phyloP scores from a whole-genome alignment of 805 yeast species.

The Kodamaea kaohsiungensis region DNA sequence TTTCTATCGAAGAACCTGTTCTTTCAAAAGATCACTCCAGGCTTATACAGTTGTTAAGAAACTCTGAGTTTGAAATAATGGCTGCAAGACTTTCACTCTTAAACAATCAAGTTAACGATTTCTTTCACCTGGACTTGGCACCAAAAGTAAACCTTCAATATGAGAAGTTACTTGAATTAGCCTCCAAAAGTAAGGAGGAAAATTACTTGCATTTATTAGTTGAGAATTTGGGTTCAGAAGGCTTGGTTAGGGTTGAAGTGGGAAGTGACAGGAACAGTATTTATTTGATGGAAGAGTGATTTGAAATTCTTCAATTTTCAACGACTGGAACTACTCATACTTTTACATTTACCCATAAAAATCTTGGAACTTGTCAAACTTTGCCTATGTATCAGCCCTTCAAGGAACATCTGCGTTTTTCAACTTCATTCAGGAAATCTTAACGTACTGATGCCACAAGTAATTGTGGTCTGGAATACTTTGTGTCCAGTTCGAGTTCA shows the following conservation, averaged over 20 bases:
- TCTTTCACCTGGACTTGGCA: slow-evolving; percentile 11
- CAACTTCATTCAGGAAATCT: background rate
- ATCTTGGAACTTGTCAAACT: too few species aligned
- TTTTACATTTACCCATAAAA: too few species aligned
- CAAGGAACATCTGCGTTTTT: background rate
- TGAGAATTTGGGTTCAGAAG: slow-evolving; percentile 22
- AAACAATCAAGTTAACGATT: slow-evolving; percentile 15
- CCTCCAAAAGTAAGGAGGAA: slow-evolving; percentile 1
- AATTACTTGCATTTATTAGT: slow-evolving; percentile 14
- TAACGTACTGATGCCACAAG: too few species aligned
- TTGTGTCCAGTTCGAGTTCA: too few species aligned
- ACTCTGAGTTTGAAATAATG: slow-evolving; percentile 25
- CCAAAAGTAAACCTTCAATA: slow-evolving; percentile 12
- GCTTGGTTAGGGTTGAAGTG: slow-evolving; percentile 22
- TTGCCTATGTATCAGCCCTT: background rate
- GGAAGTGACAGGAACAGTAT: slow-evolving; percentile 14
- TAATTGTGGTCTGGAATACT: too few species aligned
- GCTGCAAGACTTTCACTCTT: slow-evolving; percentile 26
- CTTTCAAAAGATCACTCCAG: slow-evolving; percentile 23
- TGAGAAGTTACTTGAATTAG: slow-evolving; percentile 18
- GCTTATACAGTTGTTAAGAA: slow-evolving; percentile 24
- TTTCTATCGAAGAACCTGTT: slow-evolving; percentile 33
- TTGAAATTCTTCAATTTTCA: too few species aligned
- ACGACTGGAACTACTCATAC: too few species aligned
- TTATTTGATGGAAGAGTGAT: slow-evolving; percentile 13